These are phyloP conservation scores for Globisporangium okanoganense DNA, from an alignment of 352 stramenopile species.

Conservation along the genomic window DNA sequence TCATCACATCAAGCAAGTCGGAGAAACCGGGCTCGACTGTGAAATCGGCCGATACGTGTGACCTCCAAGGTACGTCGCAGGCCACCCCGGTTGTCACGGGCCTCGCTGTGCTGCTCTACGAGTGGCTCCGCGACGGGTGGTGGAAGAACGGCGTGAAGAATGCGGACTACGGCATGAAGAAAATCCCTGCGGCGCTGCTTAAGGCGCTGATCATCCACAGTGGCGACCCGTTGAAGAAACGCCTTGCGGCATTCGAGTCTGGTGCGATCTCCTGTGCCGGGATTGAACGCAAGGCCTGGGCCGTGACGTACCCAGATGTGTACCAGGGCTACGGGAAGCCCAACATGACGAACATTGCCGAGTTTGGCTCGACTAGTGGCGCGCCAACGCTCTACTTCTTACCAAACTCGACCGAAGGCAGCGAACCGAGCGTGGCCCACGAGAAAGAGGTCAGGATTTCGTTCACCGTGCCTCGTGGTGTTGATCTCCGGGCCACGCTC, in stretches of 20 bases:
- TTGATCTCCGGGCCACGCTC: constrained; percentile 63
- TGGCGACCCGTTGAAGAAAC: constrained; percentile 43
- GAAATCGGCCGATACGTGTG: constrained; percentile 56
- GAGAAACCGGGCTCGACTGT: constrained; percentile 43
- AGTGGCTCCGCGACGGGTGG: constrained; percentile 79
- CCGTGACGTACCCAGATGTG: constrained; percentile 55
- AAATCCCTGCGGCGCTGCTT: constrained; percentile 61
- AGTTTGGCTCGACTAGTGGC: constrained; percentile 30
- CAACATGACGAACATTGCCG: constrained; percentile 74
- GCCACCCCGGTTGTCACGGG: constrained; percentile 73
- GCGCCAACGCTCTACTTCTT: constrained; percentile 60
- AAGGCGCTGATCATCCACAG: constrained; percentile 85
- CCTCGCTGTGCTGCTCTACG: constrained; percentile 65
- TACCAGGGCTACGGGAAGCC: constrained; percentile 83
- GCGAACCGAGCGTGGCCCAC: constrained; percentile 50
- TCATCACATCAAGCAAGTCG: constrained; percentile 71
- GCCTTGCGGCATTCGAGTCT: constrained; percentile 34
- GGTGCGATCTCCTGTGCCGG: constrained; percentile 49
- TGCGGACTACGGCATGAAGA: constrained; percentile 44
- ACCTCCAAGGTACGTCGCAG: constrained; percentile 75
- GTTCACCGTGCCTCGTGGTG: constrained; percentile 58
- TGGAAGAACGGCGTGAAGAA: constrained; percentile 68
- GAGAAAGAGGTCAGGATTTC: constrained; percentile 59
- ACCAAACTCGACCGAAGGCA: constrained; percentile 62
- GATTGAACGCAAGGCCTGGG: constrained; percentile 29